Conservation (phyloP, 2,329 filamentous ascomycete species). For the Niveomyces coronatus region DNA sequence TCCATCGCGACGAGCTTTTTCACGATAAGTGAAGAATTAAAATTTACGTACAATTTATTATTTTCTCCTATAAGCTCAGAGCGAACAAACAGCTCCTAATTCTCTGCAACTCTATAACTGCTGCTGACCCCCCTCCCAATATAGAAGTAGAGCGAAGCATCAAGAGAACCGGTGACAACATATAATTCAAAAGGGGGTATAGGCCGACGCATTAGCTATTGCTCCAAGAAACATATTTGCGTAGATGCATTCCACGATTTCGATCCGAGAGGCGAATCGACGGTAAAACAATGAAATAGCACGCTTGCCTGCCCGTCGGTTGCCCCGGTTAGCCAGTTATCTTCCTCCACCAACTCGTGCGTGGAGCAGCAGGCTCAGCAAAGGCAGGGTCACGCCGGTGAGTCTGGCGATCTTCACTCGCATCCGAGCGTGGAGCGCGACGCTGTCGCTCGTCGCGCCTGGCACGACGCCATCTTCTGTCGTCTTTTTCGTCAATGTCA, state of each 20-base stretch:
- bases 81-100: no score
- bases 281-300: not conserved
- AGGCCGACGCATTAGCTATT: no score
- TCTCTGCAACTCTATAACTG: no score
- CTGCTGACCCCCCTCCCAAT: no score
- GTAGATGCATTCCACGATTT: not conserved
- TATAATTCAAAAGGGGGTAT: no score
- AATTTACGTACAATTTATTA: no score
- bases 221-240: not conserved
- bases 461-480: constrained; percentile 31
- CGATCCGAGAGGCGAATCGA: no score
- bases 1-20: no score
- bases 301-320: not conserved
- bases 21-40: no score
- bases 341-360: constrained; percentile 11
- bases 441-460: constrained; percentile 33
- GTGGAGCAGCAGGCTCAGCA: constrained; percentile 3
- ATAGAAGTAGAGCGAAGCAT: no score
- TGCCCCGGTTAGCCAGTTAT: constrained; percentile 6
- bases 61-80: no score
- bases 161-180: no score
- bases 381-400: constrained; percentile 7
- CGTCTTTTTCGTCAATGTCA: constrained; percentile 33
- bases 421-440: constrained; percentile 9
- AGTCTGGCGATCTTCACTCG: constrained; percentile 4